Evolutionary conservation across 2,329 filamentous ascomycete species (phyloP).

Genomic region (Hypoxylon sp.): DNA sequence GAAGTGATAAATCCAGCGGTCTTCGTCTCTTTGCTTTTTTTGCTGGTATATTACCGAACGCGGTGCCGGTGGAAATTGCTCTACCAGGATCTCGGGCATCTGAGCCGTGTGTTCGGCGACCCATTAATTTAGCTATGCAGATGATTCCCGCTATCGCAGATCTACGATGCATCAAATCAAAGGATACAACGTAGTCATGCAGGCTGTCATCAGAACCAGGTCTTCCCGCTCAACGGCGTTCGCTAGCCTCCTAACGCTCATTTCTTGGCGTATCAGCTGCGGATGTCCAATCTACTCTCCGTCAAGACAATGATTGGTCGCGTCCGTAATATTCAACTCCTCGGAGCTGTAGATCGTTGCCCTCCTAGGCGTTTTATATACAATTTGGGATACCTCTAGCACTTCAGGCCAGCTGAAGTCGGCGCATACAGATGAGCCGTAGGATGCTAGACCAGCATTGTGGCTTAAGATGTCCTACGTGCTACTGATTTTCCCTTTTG

Average conservation of each 20-base stretch:
- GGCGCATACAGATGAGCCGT: constrained; percentile 16
- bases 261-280: constrained; percentile 35
- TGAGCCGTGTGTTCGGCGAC: constrained; percentile 24
- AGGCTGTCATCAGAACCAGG: constrained; percentile 17
- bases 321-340: constrained; percentile 20
- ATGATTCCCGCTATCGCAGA: constrained; percentile 21
- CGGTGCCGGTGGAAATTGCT: constrained; percentile 24
- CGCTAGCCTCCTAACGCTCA: constrained; percentile 10
- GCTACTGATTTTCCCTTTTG: constrained; percentile 6
- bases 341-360: constrained; percentile 31
- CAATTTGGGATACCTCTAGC: constrained; percentile 26
- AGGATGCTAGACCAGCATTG: constrained; percentile 14
- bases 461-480: constrained; percentile 21
- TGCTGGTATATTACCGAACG: constrained; percentile 14
- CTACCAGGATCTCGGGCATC: constrained; percentile 28
- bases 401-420: constrained; percentile 30
- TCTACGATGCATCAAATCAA: constrained; percentile 32
- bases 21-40: constrained; percentile 7
- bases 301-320: constrained; percentile 20
- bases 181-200: constrained; percentile 21
- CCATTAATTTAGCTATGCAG: constrained; percentile 17
- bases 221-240: constrained; percentile 23
- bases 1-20: background rate
- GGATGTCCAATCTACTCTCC: constrained; percentile 15
- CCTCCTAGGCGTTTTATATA: constrained; percentile 19